A percentile compares a stretch with the other conserved stretches of the same genome.
Conservation (phyloP, 2,329 filamentous ascomycete species). For the Canariomyces notabilis region DNA sequence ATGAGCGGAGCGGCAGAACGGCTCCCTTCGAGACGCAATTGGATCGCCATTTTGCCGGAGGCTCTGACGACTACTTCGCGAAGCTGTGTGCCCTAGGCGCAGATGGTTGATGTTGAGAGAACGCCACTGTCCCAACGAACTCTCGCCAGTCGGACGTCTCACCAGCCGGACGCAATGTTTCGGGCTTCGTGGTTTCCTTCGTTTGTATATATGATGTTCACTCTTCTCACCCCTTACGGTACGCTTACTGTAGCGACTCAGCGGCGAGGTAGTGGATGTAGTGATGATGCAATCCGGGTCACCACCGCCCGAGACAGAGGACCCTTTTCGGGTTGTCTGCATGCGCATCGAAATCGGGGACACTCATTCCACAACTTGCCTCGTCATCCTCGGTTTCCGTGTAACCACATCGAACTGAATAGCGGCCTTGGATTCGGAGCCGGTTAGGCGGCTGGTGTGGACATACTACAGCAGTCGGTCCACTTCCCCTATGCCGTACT, state of each 20-base stretch:
- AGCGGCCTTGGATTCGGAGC: background rate
- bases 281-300: background rate
- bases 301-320: background rate
- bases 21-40: background rate
- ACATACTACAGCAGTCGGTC: no score
- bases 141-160: no score
- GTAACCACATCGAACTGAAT: background rate
- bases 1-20: background rate
- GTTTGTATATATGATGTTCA: no score
- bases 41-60: background rate
- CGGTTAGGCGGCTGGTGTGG: conserved; percentile 4
- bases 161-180: no score
- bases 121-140: background rate
- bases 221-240: no score
- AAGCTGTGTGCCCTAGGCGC: no score
- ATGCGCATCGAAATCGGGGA: background rate
- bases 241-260: no score
- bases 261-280: no score
- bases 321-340: background rate
- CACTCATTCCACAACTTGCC: background rate
- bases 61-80: no score
- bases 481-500: background rate
- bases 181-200: no score
- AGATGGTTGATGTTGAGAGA: background rate
- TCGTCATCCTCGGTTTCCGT: background rate